Base-by-base conservation (phyloP, 495 filamentous ascomycete species). In the Neurospora sp. region DNA sequence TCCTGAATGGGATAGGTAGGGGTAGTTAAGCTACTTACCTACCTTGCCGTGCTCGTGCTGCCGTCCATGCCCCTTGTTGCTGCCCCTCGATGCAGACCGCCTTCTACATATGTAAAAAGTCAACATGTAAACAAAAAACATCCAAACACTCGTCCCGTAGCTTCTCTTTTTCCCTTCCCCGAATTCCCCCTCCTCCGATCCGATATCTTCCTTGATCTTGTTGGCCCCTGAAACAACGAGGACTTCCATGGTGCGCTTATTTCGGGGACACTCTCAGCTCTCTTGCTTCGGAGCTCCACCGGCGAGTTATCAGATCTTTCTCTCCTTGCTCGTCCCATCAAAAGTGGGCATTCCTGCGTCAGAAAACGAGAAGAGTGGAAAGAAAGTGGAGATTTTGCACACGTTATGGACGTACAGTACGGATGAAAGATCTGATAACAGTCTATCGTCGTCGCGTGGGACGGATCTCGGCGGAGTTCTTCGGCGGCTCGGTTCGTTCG, bases 321-420 rank as follows among this genome's bases (percentile, higher is more conserved):
- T 31, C 27, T 61, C 27, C 53, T 61, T 61, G 53, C 53, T 61
- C 53, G 27, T 61, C 53, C 27, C 53, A 35, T 61, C 22, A 59
- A 59, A 27, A 59, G 48, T 59, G 48, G 48, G 22, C 48, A 14
- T 59, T 59, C 17, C 48, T 27, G 48, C 48, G 48, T 14, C 16
- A 71, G 35, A 69, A 59, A 73, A 73, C 70, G 68, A 61, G 42
- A 68, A 45, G 12, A 68, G 65, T 71, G 53, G 53, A 14, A 14
- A 61, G 12, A 61, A 61, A 61, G 53, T 16, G 53, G 53, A 35
- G 53, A 35, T 61, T 61, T 61, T 16, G 44, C 8, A 22, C 44
- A 22, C 44, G n/a, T 48, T 31, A 61, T 4, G 12, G 22, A 31
- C 22, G 22, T 61, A 61, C 53, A 61, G 53, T 61, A 61, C 53